phyloP scores from a whole-genome alignment of 2,329 filamentous ascomycete genomes.

The Botrytis squamosa region DNA sequence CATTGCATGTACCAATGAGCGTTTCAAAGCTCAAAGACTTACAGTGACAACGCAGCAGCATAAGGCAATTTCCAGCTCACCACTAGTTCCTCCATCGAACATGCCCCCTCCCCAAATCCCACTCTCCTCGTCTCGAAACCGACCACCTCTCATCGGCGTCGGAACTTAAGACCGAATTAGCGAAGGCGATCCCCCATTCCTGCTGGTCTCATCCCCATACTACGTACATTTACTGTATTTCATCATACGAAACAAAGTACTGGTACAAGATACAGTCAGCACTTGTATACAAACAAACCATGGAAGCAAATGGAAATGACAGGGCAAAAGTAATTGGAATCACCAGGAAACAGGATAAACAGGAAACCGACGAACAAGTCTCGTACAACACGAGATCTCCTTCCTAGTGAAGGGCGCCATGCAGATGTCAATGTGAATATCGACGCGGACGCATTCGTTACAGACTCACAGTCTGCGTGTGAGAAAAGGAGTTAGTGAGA shows the following conservation, averaged over 20 bases:
- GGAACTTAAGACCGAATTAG: conserved; percentile 10
- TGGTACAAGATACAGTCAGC: conserved; percentile 8
- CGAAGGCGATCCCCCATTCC: conserved; percentile 6
- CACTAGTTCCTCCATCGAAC: neutral
- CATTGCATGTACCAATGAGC: neutral
- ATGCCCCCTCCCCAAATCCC: neutral
- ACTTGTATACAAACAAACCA: neutral
- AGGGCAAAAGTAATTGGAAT: neutral
- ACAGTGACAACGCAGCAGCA: neutral
- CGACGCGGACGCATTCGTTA: neutral
- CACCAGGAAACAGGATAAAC: neutral
- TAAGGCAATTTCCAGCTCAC: neutral
- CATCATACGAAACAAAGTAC: neutral
- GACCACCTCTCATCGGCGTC: neutral
- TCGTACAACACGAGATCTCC: neutral
- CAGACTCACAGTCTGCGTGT: neutral
- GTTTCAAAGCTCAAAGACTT: neutral
- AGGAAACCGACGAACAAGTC: neutral
- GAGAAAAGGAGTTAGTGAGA: neutral
- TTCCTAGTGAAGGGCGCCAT: neutral
- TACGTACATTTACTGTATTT: neutral
- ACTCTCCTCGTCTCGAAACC: neutral
- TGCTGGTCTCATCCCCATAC: neutral
- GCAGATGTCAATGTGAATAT: neutral
- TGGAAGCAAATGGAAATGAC: neutral